phyloP scores from a whole-genome alignment of 305 asterid species.

The Striga hermonthica region DNA sequence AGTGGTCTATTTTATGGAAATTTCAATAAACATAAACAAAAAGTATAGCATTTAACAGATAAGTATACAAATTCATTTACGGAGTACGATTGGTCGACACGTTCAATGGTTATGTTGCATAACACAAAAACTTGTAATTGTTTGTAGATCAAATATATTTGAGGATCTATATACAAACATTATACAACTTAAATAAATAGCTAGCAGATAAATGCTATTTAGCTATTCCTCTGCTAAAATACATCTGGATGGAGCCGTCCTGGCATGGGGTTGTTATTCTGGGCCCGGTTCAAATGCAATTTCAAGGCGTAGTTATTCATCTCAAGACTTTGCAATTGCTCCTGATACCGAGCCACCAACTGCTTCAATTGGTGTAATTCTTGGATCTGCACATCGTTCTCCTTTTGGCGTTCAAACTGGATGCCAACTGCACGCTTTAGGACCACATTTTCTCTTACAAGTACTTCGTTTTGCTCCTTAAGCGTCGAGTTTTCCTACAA shows the following conservation, averaged over 20 bases:
- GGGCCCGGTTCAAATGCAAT: background rate
- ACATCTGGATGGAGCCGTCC: background rate
- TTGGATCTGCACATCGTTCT: slow-evolving; percentile 52
- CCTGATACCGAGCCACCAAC: slow-evolving; percentile 61
- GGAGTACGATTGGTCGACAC: no score
- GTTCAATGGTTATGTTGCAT: no score
- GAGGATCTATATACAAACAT: no score
- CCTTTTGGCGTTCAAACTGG: slow-evolving; percentile 79
- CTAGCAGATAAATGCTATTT: no score
- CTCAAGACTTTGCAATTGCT: slow-evolving; percentile 71
- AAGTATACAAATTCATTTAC: no score
- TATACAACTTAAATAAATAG: no score
- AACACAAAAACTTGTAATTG: no score
- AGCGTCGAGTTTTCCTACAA: slow-evolving; percentile 57
- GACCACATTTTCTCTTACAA: slow-evolving; percentile 55
- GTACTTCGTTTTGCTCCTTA: slow-evolving; percentile 56
- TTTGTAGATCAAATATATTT: no score
- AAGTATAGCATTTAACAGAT: no score
- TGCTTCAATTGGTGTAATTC: slow-evolving; percentile 71
- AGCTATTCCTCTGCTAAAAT: background rate
- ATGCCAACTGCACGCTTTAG: slow-evolving; percentile 77
- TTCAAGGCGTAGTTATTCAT: background rate
- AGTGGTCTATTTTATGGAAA: no score
- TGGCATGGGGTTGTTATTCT: background rate
- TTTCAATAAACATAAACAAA: no score